Percentiles rank a stretch among this genome's conserved stretches.
phyloP scores from a whole-genome alignment of 129 eudicot genomes.

The sunflower (Helianthus annuus) region DNA sequence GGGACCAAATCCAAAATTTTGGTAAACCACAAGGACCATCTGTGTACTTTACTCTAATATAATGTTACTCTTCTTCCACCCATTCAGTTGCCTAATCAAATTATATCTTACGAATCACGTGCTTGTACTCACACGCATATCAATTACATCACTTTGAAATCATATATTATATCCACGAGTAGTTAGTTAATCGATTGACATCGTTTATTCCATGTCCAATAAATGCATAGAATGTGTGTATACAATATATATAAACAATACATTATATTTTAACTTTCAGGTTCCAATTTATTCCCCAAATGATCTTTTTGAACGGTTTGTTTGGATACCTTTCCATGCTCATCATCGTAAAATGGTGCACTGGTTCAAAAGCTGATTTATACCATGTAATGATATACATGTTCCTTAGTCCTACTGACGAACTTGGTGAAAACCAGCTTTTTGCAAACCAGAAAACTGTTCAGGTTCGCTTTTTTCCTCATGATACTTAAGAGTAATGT shows the following conservation, averaged over 20 bases:
- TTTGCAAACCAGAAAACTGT: conserved; percentile 72
- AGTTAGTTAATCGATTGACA: not conserved
- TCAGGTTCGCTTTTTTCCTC: conserved; percentile 50
- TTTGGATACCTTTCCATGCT: conserved; percentile 91
- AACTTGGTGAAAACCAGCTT: conserved; percentile 89
- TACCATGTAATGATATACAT: conserved; percentile 95
- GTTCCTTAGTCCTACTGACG: conserved; percentile 94
- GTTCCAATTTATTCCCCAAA: conserved; percentile 88
- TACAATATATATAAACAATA: not conserved
- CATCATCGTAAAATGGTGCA: conserved; percentile 78
- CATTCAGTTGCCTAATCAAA: not conserved
- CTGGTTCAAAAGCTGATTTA: conserved; percentile 91
- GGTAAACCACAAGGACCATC: too few relatives aligned
- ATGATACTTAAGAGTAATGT: not conserved
- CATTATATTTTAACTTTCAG: conserved; percentile 36
- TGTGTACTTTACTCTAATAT: too few relatives aligned
- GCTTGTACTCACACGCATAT: conserved; percentile 1
- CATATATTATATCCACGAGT: not conserved
- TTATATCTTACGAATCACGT: not conserved
- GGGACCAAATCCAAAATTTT: too few relatives aligned
- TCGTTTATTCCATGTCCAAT: not conserved
- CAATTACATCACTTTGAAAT: not conserved
- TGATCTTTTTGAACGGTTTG: conserved; percentile 75
- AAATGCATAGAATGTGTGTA: conserved; percentile 1
- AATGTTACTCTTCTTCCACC: not conserved